Percentiles rank a stretch among this genome's conserved stretches.
phyloP scores from a whole-genome alignment of 768 basidiomycete genomes.

The Tylopilus intermedius region DNA sequence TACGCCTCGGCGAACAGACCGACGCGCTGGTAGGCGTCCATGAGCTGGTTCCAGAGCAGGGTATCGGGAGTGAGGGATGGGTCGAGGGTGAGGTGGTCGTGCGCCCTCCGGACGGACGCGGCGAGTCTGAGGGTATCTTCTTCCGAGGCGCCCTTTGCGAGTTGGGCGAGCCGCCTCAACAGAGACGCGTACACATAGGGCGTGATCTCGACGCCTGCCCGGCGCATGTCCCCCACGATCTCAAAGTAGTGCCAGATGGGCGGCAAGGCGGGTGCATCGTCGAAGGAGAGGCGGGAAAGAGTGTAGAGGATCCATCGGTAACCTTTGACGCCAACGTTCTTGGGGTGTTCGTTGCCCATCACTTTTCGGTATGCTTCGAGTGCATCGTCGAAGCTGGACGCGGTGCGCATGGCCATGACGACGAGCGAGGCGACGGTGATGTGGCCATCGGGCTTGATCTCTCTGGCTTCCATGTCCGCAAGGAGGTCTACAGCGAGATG shows the following conservation, averaged over 20 bases:
- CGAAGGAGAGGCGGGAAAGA: conserved; percentile 56
- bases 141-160: conserved; percentile 34
- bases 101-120: conserved; percentile 55
- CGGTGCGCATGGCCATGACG: conserved; percentile 63
- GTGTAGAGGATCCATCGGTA: conserved; percentile 61
- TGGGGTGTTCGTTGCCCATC: conserved; percentile 25
- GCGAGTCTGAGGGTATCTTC: conserved; percentile 34
- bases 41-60: conserved; percentile 74
- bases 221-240: conserved; percentile 77
- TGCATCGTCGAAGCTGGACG: conserved; percentile 52
- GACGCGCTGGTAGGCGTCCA: conserved; percentile 84
- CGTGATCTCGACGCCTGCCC: conserved; percentile 52
- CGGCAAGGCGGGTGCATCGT: conserved; percentile 35
- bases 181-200: conserved; percentile 64
- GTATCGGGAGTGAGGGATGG: conserved; percentile 67
- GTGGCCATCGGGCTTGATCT: conserved; percentile 42
- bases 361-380: conserved; percentile 53
- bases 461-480: conserved; percentile 58
- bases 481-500: conserved; percentile 48
- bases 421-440: conserved; percentile 47
- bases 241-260: conserved; percentile 59
- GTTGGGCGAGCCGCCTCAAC: conserved; percentile 47
- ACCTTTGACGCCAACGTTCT: conserved; percentile 49
- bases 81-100: conserved; percentile 76
- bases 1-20: conserved; percentile 67